Percentiles rank a stretch among this genome's conserved stretches.
Evolutionary conservation across 192 early-diverging fungal species (phyloP).

Genomic region (Coemansia sp.): DNA sequence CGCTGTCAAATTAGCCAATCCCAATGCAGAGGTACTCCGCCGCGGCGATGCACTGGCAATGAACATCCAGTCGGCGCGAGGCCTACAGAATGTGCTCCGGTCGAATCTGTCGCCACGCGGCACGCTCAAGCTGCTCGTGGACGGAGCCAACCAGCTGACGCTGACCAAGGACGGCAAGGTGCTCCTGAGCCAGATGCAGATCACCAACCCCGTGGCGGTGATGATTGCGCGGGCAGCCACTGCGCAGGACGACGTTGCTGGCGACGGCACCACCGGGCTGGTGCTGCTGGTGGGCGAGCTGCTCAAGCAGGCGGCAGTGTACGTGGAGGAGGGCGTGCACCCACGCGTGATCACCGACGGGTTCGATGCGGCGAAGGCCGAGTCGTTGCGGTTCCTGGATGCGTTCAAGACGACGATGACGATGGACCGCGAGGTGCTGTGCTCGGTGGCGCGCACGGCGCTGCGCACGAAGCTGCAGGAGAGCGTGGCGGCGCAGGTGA

Average conservation of each 20-base stretch:
- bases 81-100: conserved; percentile 92
- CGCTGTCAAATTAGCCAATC: conserved; percentile 93
- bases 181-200: conserved; percentile 99
- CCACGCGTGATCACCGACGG: conserved; percentile 95
- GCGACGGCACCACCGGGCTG: conserved; percentile 97
- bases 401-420: conserved; percentile 71
- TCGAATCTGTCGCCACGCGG: conserved; percentile 98
- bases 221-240: conserved; percentile 99
- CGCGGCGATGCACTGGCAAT: conserved; percentile 95
- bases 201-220: conserved; percentile 98
- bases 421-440: conserved; percentile 88
- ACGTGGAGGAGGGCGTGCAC: conserved; percentile 95
- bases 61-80: conserved; percentile 95
- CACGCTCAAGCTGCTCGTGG: conserved; percentile 99
- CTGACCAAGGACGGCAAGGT: conserved; percentile 99
- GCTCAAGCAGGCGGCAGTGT: conserved; percentile 92
- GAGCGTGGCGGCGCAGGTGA: conserved; percentile 87
- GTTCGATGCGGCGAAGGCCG: conserved; percentile 95
- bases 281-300: conserved; percentile 97
- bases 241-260: conserved; percentile 98
- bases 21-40: conserved; percentile 97
- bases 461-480: conserved; percentile 93
- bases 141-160: conserved; percentile 94
- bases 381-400: conserved; percentile 92
- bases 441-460: conserved; percentile 92